phyloP scores from a whole-genome alignment of 202 grass and related monocot species.

The Musa balbisiana region DNA sequence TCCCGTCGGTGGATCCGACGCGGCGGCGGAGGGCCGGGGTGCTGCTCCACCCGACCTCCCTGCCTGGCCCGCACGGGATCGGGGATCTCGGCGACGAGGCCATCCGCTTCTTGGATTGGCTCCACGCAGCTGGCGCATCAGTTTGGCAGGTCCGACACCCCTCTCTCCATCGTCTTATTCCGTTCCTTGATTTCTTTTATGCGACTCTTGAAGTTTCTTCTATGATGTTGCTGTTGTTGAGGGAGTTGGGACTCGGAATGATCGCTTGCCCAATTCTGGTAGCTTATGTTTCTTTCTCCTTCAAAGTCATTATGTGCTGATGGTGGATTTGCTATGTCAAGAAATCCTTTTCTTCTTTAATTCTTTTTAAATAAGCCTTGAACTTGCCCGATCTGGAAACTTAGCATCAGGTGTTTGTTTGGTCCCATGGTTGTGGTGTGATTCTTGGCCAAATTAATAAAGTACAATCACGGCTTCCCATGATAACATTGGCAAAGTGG shows the following conservation, averaged over 20 bases:
- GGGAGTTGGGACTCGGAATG: not conserved
- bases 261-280: no score
- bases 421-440: not conserved
- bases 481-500: no score
- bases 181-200: not conserved
- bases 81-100: constrained; percentile 72
- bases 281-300: not conserved
- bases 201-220: no score
- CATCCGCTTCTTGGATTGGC: constrained; percentile 66
- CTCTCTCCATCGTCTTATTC: not conserved
- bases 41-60: constrained; percentile 70
- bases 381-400: not conserved
- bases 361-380: no score
- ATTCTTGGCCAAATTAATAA: not conserved
- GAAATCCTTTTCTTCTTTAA: not conserved
- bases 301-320: not conserved
- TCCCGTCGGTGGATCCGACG: constrained; percentile 39
- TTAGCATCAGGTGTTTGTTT: not conserved
- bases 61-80: constrained; percentile 62
- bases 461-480: not conserved
- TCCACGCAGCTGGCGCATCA: constrained; percentile 51
- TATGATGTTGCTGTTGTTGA: not conserved
- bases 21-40: constrained; percentile 55
- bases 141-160: constrained; percentile 68
- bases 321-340: not conserved